Conservation (phyloP, 331 rosid genomes). For the Erythrophleum ivorense region DNA sequence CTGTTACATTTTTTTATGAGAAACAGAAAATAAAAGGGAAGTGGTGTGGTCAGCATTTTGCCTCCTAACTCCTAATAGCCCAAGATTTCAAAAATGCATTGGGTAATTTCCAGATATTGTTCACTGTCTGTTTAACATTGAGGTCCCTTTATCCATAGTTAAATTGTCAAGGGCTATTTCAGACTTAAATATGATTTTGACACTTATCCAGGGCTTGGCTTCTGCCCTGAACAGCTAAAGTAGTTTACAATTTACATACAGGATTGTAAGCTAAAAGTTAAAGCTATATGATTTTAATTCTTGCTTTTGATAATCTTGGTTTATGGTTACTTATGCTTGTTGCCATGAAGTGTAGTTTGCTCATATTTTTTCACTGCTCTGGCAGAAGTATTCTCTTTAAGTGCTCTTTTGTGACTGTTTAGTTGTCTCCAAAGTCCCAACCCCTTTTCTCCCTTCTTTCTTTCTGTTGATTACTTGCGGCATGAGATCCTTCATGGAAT, state of each 20-base stretch:
- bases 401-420: no score
- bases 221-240: no score
- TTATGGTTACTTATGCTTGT: constrained; percentile 8
- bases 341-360: background rate
- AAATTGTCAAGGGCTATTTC: no score
- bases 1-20: background rate
- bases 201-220: no score
- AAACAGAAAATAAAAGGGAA: background rate
- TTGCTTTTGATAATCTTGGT: constrained; percentile 4
- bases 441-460: no score
- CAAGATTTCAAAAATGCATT: background rate
- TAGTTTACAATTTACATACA: background rate
- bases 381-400: background rate
- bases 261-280: constrained; percentile 1
- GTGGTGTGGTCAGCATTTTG: background rate
- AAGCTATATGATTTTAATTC: background rate
- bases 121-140: no score
- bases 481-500: no score
- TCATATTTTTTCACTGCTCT: background rate
- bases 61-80: background rate
- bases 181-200: no score
- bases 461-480: no score
- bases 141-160: no score
- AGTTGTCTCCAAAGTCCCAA: no score
- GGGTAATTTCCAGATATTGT: no score